These are phyloP conservation scores for Clonostachys solani DNA, from an alignment of 2,329 filamentous ascomycete species.

Conservation along the genomic window DNA sequence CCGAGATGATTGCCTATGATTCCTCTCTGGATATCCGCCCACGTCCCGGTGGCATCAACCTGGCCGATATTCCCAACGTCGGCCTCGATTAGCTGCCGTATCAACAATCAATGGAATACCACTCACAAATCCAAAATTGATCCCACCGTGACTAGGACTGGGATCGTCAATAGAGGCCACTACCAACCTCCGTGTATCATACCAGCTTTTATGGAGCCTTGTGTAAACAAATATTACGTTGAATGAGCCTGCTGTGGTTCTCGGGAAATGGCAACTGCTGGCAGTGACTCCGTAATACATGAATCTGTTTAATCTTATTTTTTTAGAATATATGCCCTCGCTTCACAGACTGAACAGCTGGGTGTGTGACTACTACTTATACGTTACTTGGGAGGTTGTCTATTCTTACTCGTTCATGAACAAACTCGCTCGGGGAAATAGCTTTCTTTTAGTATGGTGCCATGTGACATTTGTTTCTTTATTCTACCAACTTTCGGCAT, in stretches of 20 bases:
- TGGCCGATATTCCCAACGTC: constrained; percentile 44
- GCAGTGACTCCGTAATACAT: constrained; percentile 9
- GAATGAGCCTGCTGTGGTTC: constrained; percentile 18
- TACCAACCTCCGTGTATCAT: background rate
- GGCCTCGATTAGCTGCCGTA: constrained; percentile 44
- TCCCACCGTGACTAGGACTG: constrained; percentile 7
- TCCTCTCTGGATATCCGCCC: constrained; percentile 60
- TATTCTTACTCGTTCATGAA: no score
- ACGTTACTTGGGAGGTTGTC: no score
- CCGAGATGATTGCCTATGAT: constrained; percentile 97
- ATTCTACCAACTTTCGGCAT: background rate
- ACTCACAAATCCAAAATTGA: no score
- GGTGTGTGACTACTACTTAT: no score
- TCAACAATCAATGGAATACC: background rate
- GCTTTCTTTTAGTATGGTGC: no score
- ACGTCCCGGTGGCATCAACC: constrained; percentile 29
- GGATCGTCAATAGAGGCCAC: constrained; percentile 19
- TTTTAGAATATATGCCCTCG: constrained; percentile 4
- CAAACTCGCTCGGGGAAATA: no score
- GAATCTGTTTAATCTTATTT: constrained; percentile 5
- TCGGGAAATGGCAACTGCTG: constrained; percentile 20
- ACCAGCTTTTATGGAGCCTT: constrained; percentile 22
- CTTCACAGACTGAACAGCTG: no score
- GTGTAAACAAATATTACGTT: constrained; percentile 33
- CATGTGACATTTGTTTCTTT: background rate